Evolutionary conservation across 176 grass and related monocot genomes (phyloP), one percentile per base, ranked within the genome.

Genomic region (Musa troglodytarum): DNA sequence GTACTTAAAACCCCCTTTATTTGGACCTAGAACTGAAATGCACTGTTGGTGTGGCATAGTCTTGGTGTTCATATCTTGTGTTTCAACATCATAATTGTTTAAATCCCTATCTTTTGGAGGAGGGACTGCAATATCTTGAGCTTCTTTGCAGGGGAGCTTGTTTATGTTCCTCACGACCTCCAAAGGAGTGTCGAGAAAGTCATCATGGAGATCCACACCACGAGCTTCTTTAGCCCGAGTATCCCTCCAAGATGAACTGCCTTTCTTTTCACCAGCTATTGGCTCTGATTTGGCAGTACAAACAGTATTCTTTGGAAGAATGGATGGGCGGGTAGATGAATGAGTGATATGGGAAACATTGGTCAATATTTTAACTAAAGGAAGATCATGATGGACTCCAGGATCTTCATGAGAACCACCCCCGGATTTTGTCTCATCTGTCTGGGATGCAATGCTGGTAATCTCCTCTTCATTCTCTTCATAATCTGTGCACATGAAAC

Each of bases 41-140:
- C 80, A 85, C 66, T 80, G 76, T 57, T 82, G 69, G 52, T 72
- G 72, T 62, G 79, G 73, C 74, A 80, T 71, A 1, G 74, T 78
- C 50, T 72, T 81, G 74, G 54, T 57, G 68, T 87, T 91, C 65
- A 82, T 67, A 73, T 93, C 88, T 84, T 98, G 95, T 61, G 86
- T 93, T 78, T 93, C 90, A 55, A 89, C 88, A 81, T 93, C 88
- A 8, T 84, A 91, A 74, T 83, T 88, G 43, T 86, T 85, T 59
- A 97, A 97, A 67, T 91, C 85, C 86, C 87, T 86, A 53, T 89
- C 90, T 86, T 88, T 81, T 29, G 87, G 83, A 75, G 82, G 25
- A 43, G 68, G 68, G 19, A 21, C 49, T 70, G 43, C 68, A 78
- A 70, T 68, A 72, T 81, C 83, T 70, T 85, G 87, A 80, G 90